Conservation (phyloP, 2,329 filamentous ascomycete species). For the Pestalotiopsis sp. region DNA sequence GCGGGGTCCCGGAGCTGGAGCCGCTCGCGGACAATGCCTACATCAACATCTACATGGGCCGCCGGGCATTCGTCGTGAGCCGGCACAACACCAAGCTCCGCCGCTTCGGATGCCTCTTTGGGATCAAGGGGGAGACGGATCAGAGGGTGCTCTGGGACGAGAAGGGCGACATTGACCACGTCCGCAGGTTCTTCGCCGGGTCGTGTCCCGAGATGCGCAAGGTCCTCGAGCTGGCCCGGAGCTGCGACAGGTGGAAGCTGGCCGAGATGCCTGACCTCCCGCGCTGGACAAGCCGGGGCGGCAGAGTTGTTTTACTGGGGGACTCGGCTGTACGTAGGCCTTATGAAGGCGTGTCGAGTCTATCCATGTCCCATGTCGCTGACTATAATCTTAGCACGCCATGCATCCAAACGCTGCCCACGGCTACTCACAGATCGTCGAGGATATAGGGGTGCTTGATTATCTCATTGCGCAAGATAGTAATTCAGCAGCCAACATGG, state of each 20-base stretch:
- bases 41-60: constrained; percentile 15
- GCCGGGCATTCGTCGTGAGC: constrained; percentile 10
- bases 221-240: neutral
- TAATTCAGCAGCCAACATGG: neutral
- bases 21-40: constrained; percentile 3
- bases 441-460: constrained; percentile 15
- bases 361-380: neutral
- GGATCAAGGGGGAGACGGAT: constrained; percentile 15
- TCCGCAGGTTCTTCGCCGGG: constrained; percentile 4
- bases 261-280: constrained; percentile 16
- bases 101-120: constrained; percentile 7
- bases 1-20: neutral
- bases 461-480: constrained; percentile 9
- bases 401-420: constrained; percentile 16
- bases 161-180: constrained; percentile 9
- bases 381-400: constrained; percentile 8
- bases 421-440: constrained; percentile 14
- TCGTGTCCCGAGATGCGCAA: constrained; percentile 12
- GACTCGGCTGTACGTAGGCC: constrained; percentile 8
- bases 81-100: constrained; percentile 8
- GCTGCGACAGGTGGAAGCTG: constrained; percentile 14
- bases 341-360: neutral
- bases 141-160: constrained; percentile 12
- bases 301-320: constrained; percentile 7
- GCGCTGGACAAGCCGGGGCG: constrained; percentile 8